These are phyloP conservation scores for Citrus cavaleriei DNA, from an alignment of 345 rosid genomes.

Conservation along the genomic window DNA sequence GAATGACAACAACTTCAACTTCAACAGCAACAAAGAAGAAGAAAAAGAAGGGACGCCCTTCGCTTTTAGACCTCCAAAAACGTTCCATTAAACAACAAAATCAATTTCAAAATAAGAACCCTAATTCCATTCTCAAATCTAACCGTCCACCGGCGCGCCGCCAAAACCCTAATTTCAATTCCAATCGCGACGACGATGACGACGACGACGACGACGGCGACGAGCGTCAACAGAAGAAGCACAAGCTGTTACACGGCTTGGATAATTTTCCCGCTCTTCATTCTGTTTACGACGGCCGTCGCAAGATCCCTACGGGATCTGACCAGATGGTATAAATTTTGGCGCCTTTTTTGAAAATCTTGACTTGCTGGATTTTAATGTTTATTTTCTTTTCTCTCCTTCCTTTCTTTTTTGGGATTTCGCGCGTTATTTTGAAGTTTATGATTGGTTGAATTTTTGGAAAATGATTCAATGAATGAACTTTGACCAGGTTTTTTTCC, in stretches of 20 bases:
- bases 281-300: slow-evolving; percentile 29
- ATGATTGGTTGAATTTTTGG: slow-evolving; percentile 34
- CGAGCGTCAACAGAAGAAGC: slow-evolving; percentile 75
- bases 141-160: slow-evolving; percentile 46
- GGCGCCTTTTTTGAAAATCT: not conserved
- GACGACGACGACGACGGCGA: slow-evolving; percentile 52
- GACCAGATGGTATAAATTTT: slow-evolving; percentile 36
- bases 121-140: slow-evolving; percentile 32
- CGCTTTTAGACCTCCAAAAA: slow-evolving; percentile 87
- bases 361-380: not conserved
- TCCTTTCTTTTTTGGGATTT: slow-evolving; percentile 25
- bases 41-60: slow-evolving; percentile 98
- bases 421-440: slow-evolving; percentile 47
- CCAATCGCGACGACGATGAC: slow-evolving; percentile 8
- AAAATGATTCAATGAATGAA: slow-evolving; percentile 27
- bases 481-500: slow-evolving; percentile 52
- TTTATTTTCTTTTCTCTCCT: not conserved
- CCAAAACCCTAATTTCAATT: slow-evolving; percentile 41
- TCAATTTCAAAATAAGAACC: slow-evolving; percentile 30
- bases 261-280: slow-evolving; percentile 27
- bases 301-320: slow-evolving; percentile 58
- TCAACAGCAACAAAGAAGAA: slow-evolving; percentile 39
- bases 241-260: slow-evolving; percentile 58
- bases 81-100: slow-evolving; percentile 77
- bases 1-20: not conserved